Evolutionary conservation across 2,329 filamentous ascomycete genomes (phyloP).

Genomic region (Cadophora malorum): DNA sequence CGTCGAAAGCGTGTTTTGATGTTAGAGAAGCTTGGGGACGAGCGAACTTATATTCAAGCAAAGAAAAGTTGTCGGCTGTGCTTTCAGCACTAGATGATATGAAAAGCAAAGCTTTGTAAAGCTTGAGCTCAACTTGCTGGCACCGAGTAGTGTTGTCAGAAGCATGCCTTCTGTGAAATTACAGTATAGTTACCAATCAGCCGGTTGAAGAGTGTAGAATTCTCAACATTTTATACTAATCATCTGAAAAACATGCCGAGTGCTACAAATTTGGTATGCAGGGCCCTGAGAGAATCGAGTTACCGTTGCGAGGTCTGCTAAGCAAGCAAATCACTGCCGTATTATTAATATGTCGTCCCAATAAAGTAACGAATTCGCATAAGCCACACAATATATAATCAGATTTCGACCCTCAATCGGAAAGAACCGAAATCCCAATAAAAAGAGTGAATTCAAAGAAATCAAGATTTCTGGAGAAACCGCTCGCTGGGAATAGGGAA

Average conservation of each 20-base stretch:
- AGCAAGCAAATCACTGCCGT: not conserved
- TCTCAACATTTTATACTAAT: not conserved
- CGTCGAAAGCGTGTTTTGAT: not conserved
- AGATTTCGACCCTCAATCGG: not conserved
- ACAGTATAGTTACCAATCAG: not conserved
- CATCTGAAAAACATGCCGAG: constrained; percentile 9
- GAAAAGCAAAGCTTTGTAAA: no score
- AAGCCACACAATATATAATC: not conserved
- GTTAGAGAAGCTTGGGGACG: not conserved
- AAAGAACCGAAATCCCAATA: not conserved
- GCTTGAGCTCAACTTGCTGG: no score
- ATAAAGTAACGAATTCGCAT: not conserved
- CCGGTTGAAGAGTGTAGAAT: not conserved
- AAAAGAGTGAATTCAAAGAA: not conserved
- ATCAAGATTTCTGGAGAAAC: not conserved
- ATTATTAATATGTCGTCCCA: not conserved
- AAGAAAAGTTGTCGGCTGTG: not conserved
- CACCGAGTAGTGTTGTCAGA: not conserved
- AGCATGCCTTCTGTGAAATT: constrained; percentile 7
- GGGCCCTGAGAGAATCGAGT: not conserved
- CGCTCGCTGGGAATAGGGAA: not conserved
- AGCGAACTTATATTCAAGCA: constrained; percentile 3
- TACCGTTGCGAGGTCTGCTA: not conserved
- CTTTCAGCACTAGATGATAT: not conserved
- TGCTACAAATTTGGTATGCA: not conserved